Evolutionary conservation across 1,284 basidiomycete species (phyloP).

Genomic region (Fomitiporia mediterranea): DNA sequence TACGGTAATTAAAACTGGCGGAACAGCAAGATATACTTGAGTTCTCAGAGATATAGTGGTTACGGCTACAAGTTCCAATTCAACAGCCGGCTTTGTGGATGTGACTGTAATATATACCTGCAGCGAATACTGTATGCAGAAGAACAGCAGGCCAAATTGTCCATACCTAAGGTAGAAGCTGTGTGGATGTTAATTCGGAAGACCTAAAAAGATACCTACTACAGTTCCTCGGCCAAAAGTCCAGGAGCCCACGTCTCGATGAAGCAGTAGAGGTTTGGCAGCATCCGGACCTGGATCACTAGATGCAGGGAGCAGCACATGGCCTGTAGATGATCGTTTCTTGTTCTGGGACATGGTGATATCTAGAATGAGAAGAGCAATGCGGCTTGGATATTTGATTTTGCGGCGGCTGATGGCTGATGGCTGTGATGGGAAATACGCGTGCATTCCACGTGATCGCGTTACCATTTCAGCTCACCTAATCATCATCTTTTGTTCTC

Average conservation of each 20-base stretch:
- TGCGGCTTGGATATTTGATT: no score
- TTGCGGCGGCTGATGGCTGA: no score
- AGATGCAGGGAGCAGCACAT: slow-evolving; percentile 14
- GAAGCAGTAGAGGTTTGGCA: slow-evolving; percentile 24
- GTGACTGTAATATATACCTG: no score
- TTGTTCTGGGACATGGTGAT: slow-evolving; percentile 1
- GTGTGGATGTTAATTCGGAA: slow-evolving; percentile 13
- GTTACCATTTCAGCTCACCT: no score
- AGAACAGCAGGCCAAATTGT: slow-evolving; percentile 64
- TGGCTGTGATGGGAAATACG: no score
- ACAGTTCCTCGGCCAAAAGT: slow-evolving; percentile 60
- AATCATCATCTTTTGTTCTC: no score
- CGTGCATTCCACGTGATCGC: no score
- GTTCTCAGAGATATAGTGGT: slow-evolving; percentile 42
- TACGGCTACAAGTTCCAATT: slow-evolving; percentile 32
- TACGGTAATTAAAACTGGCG: slow-evolving; percentile 56
- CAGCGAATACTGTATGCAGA: slow-evolving; percentile 54
- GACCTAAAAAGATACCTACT: slow-evolving; percentile 28
- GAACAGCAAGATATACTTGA: slow-evolving; percentile 41
- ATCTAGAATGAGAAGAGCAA: no score
- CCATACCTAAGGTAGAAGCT: slow-evolving; percentile 44
- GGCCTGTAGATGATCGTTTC: slow-evolving; percentile 14
- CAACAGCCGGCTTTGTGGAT: no score
- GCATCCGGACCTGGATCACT: slow-evolving; percentile 6
- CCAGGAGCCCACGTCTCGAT: slow-evolving; percentile 42